Evolutionary conservation across 305 asterid species (phyloP).

Genomic region (Plantago rigida): DNA sequence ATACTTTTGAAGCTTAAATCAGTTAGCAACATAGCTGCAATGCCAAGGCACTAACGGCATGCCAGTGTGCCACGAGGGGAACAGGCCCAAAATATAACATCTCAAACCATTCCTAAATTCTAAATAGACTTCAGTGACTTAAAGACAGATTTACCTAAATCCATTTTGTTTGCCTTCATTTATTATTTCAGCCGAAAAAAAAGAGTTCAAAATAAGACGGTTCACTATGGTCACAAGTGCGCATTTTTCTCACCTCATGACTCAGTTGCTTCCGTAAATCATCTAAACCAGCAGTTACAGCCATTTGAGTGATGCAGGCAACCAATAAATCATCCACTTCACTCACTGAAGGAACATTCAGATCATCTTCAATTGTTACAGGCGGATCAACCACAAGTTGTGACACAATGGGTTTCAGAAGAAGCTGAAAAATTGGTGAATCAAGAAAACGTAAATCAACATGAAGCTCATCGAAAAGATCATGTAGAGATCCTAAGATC

Average conservation of each 20-base stretch:
- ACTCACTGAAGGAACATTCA: conserved; percentile 48
- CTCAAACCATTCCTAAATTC: too few relatives aligned
- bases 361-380: conserved; percentile 34
- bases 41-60: too few relatives aligned
- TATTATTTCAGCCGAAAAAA: background rate
- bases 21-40: too few relatives aligned
- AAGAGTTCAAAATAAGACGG: background rate
- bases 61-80: too few relatives aligned
- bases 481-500: background rate
- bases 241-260: conserved; percentile 55
- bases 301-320: conserved; percentile 78
- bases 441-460: conserved; percentile 8
- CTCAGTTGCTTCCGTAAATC: conserved; percentile 89
- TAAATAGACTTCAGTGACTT: too few relatives aligned
- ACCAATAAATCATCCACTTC: conserved; percentile 71
- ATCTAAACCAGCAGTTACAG: conserved; percentile 81
- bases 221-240: background rate
- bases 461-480: conserved; percentile 1
- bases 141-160: too few relatives aligned
- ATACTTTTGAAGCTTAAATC: too few relatives aligned
- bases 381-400: conserved; percentile 73
- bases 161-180: background rate
- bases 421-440: conserved; percentile 45
- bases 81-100: too few relatives aligned
- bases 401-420: conserved; percentile 67